These are phyloP conservation scores for Nannizziopsis arthrosporioides DNA, from an alignment of 2,329 filamentous ascomycete species.

Conservation along the genomic window DNA sequence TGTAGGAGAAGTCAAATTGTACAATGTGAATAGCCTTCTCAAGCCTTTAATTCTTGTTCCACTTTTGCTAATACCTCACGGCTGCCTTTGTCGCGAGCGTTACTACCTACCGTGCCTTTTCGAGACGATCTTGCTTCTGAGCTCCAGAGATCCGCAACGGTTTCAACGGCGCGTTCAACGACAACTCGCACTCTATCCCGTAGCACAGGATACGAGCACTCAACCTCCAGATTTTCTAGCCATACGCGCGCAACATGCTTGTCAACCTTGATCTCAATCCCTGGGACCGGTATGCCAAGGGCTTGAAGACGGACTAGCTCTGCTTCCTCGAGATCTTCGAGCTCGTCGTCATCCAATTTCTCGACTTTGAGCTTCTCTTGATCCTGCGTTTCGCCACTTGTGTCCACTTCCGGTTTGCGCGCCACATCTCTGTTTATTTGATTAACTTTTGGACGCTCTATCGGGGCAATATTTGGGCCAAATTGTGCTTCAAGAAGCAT, in stretches of 20 bases:
- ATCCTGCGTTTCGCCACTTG: slow-evolving; percentile 16
- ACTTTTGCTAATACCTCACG: not conserved
- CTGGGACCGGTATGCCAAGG: slow-evolving; percentile 81
- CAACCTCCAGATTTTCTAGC: slow-evolving; percentile 84
- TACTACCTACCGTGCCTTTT: not conserved
- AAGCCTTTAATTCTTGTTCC: not conserved
- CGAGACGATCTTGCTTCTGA: slow-evolving; percentile 5
- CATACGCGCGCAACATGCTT: slow-evolving; percentile 79
- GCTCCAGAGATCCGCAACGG: slow-evolving; percentile 58
- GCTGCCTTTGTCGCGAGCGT: not conserved
- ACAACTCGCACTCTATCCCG: slow-evolving; percentile 78
- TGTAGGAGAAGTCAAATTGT: too few species aligned
- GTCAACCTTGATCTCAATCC: slow-evolving; percentile 75
- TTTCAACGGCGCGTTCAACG: slow-evolving; percentile 79
- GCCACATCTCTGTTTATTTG: slow-evolving; percentile 23
- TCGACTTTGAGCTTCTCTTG: slow-evolving; percentile 15
- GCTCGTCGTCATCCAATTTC: slow-evolving; percentile 27
- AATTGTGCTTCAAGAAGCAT: slow-evolving; percentile 98
- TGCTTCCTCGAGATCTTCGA: slow-evolving; percentile 46
- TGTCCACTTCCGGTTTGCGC: slow-evolving; percentile 12
- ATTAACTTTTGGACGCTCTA: slow-evolving; percentile 50
- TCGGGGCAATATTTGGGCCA: slow-evolving; percentile 70
- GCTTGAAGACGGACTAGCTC: slow-evolving; percentile 71
- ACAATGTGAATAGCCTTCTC: not conserved
- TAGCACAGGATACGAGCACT: slow-evolving; percentile 66